A percentile compares a stretch with the other conserved stretches of the same genome.
phyloP scores from a whole-genome alignment of 1,139 yeast genomes.

The Candida sp. region DNA sequence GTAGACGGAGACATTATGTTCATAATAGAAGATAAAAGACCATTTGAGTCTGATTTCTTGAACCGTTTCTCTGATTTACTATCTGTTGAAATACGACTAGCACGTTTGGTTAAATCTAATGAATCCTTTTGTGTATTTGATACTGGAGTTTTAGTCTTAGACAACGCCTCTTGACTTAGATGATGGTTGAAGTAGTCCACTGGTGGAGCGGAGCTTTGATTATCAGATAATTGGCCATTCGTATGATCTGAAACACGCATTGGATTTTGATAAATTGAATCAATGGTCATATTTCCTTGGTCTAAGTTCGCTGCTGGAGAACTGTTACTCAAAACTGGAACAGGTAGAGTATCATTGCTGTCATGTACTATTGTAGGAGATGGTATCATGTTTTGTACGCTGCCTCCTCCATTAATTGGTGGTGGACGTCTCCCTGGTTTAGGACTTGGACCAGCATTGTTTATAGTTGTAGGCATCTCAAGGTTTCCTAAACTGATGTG shows the following conservation, averaged over 20 bases:
- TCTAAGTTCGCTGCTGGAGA: not conserved
- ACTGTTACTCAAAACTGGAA: not conserved
- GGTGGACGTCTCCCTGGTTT: not conserved
- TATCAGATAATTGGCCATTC: not conserved
- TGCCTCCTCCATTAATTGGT: not conserved
- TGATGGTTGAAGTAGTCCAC: not conserved
- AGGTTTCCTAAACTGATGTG: not conserved
- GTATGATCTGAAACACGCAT: not conserved
- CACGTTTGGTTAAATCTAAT: not conserved
- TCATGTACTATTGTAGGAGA: not conserved
- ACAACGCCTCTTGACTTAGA: not conserved
- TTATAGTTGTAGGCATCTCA: not conserved
- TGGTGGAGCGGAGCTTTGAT: not conserved
- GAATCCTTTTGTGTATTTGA: not conserved
- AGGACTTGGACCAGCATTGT: not conserved
- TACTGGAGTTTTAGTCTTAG: not conserved
- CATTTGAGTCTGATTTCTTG: constrained; percentile 11
- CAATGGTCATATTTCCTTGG: not conserved
- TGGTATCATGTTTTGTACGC: not conserved
- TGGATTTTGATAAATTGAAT: not conserved
- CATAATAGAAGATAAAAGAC: constrained; percentile 25
- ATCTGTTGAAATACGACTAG: not conserved
- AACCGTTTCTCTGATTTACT: not conserved
- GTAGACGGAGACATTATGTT: constrained; percentile 11
- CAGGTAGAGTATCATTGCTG: not conserved